Evolutionary conservation across 2,329 filamentous ascomycete genomes (phyloP), one percentile per base, ranked within the genome.

Genomic region (Macroventuria anomochaeta): DNA sequence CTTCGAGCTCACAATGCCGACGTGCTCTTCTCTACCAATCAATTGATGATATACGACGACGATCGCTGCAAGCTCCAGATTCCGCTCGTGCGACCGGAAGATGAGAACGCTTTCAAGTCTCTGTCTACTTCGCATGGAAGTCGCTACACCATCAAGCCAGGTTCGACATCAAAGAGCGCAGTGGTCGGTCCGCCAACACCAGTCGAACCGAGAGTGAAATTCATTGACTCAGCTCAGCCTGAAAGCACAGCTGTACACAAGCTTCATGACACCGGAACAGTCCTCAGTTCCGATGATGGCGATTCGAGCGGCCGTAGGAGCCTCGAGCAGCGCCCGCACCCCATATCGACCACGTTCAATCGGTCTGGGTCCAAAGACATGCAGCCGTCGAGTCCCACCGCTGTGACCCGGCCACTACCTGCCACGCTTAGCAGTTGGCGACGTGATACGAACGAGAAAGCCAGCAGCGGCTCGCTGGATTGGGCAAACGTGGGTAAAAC

Each of bases 21-120:
- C 71, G 83, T 99, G 10, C 78, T 97, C 18, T 91, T 99, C 65
- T 97, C 95, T 0, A 90, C 93, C 61, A 96, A 96, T 68, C 88
- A 89, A 59, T 85, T 99, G 80, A 89, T 89, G 0, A 80, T 97
- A 23, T 93, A 92, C 63, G 91, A 96, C 63, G 89, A 91, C 68
- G 91, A 96, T 53, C 85, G 89, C 38, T 91, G 90, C 71, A 95
- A 93, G 68, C 80, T 97, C 11, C 92, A 90, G 13, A 88, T 99
- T 28, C 95, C 95, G 2, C 89, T 99, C 62, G 92, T 96, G 33
- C 86, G 95, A 23, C 95, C 95, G 0, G 95, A 97, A 73, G 88
- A 96, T 65, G 91, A 96, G 51, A 81, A 80, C 3, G 77, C 86
- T 0, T 97, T 96, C 78, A 95, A 89, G 65, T 84, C 87, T 63